A percentile compares a stretch with the other conserved stretches of the same genome.
phyloP scores from a whole-genome alignment of 2,329 filamentous ascomycete species.

The Hymenoscyphus fraxineus region DNA sequence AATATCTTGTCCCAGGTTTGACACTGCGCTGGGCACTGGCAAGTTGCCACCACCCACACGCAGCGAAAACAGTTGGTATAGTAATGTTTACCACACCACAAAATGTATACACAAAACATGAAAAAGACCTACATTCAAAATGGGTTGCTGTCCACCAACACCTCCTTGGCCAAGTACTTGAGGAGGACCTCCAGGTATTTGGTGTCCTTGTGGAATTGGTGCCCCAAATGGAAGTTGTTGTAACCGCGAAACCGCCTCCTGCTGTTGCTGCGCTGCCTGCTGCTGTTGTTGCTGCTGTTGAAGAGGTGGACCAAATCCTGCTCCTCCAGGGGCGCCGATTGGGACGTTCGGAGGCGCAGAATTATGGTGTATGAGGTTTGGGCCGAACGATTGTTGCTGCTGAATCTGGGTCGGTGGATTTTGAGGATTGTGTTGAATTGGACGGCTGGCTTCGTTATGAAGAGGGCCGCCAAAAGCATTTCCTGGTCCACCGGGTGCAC shows the following conservation, averaged over 20 bases:
- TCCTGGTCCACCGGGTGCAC: constrained; percentile 35
- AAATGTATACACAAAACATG: constrained; percentile 7
- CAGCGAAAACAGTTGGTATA: neutral
- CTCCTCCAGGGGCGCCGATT: constrained; percentile 56
- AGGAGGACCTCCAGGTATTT: constrained; percentile 30
- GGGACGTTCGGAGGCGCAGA: constrained; percentile 48
- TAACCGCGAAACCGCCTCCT: constrained; percentile 50
- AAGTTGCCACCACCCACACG: neutral
- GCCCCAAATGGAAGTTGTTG: constrained; percentile 59
- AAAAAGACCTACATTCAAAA: constrained; percentile 59
- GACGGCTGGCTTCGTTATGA: constrained; percentile 49
- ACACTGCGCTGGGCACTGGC: neutral
- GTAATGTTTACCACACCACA: neutral
- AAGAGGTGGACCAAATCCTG: constrained; percentile 65
- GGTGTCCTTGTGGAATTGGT: constrained; percentile 37
- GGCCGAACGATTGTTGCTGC: constrained; percentile 54
- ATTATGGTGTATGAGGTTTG: constrained; percentile 42
- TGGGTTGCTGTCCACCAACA: constrained; percentile 69
- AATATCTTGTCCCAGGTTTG: neutral
- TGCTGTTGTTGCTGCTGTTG: constrained; percentile 37
- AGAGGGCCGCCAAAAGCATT: constrained; percentile 52
- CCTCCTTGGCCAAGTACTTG: constrained; percentile 57
- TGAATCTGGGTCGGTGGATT: constrained; percentile 43
- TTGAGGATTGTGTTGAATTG: constrained; percentile 50
- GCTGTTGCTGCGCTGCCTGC: constrained; percentile 33